Evolutionary conservation across 2,329 filamentous ascomycete genomes (phyloP).

Genomic region (Aschersonia sp.): DNA sequence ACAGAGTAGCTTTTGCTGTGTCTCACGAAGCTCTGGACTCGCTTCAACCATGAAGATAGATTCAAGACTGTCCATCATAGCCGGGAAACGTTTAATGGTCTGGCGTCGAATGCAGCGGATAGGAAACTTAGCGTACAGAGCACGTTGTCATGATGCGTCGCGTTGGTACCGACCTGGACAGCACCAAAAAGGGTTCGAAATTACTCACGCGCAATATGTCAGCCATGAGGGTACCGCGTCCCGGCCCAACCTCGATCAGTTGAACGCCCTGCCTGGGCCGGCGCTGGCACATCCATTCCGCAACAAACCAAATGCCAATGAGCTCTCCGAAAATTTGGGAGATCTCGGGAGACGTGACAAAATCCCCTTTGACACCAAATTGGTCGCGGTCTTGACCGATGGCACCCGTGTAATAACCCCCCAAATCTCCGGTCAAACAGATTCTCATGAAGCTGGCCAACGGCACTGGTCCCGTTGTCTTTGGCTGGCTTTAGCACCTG

Average conservation of each 20-base stretch:
- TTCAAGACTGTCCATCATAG: slow-evolving; percentile 62
- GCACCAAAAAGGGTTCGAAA: background rate
- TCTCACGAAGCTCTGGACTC: slow-evolving; percentile 59
- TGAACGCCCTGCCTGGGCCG: slow-evolving; percentile 59
- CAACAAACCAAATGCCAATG: slow-evolving; percentile 84
- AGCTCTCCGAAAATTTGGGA: slow-evolving; percentile 95
- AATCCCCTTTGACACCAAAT: slow-evolving; percentile 88
- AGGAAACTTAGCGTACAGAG: too few relatives aligned
- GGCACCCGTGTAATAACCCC: slow-evolving; percentile 83
- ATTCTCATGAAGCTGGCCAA: slow-evolving; percentile 96
- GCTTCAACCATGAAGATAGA: slow-evolving; percentile 91
- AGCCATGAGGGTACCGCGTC: slow-evolving; percentile 90
- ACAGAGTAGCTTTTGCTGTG: slow-evolving; percentile 73
- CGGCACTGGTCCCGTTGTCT: slow-evolving; percentile 74
- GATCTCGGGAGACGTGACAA: slow-evolving; percentile 94
- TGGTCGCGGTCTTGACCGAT: slow-evolving; percentile 59
- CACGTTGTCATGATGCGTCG: too few relatives aligned
- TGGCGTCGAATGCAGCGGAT: slow-evolving; percentile 16
- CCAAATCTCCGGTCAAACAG: slow-evolving; percentile 80
- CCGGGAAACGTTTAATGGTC: slow-evolving; percentile 75
- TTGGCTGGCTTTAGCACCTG: background rate
- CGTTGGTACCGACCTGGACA: too few relatives aligned
- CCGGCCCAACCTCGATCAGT: slow-evolving; percentile 86
- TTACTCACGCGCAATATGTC: slow-evolving; percentile 71
- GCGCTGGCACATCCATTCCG: slow-evolving; percentile 93